phyloP scores from a whole-genome alignment of 2,329 filamentous ascomycete species.

The Arthrobotrys sphaeroides region DNA sequence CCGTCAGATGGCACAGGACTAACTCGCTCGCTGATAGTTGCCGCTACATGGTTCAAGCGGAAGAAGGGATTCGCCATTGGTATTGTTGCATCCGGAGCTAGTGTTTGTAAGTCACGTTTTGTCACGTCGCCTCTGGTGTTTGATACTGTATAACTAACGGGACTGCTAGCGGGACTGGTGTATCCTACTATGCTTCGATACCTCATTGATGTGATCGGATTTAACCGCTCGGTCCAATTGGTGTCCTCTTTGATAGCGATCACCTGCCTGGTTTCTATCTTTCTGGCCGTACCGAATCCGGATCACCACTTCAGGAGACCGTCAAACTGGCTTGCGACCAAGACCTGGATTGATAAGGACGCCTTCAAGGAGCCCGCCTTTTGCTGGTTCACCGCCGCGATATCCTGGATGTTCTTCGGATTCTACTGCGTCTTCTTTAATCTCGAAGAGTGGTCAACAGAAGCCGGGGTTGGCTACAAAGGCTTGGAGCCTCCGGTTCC shows the following conservation, averaged over 20 bases:
- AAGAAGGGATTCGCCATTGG: constrained; percentile 52
- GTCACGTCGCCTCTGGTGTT: neutral
- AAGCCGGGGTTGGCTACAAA: constrained; percentile 32
- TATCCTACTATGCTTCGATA: constrained; percentile 49
- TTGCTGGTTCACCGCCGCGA: constrained; percentile 44
- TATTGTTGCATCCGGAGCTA: constrained; percentile 44
- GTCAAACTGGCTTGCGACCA: constrained; percentile 13
- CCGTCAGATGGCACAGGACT: neutral
- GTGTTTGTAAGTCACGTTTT: constrained; percentile 36
- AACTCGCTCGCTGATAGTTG: constrained; percentile 17
- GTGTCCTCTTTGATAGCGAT: constrained; percentile 14
- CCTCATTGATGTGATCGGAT: constrained; percentile 36
- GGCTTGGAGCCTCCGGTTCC: constrained; percentile 11
- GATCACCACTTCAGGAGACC: constrained; percentile 38
- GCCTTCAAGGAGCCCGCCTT: constrained; percentile 41
- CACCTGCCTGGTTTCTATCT: constrained; percentile 45
- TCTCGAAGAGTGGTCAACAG: constrained; percentile 43
- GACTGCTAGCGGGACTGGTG: constrained; percentile 30
- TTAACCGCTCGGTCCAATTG: constrained; percentile 36
- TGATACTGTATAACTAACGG: neutral
- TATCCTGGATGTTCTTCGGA: constrained; percentile 50
- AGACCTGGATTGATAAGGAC: constrained; percentile 40
- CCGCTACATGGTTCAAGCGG: constrained; percentile 50
- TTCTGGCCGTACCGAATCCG: constrained; percentile 42
- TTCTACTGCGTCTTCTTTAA: constrained; percentile 53